phyloP scores from a whole-genome alignment of 495 filamentous ascomycete species.

The Trichoderma reesei region DNA sequence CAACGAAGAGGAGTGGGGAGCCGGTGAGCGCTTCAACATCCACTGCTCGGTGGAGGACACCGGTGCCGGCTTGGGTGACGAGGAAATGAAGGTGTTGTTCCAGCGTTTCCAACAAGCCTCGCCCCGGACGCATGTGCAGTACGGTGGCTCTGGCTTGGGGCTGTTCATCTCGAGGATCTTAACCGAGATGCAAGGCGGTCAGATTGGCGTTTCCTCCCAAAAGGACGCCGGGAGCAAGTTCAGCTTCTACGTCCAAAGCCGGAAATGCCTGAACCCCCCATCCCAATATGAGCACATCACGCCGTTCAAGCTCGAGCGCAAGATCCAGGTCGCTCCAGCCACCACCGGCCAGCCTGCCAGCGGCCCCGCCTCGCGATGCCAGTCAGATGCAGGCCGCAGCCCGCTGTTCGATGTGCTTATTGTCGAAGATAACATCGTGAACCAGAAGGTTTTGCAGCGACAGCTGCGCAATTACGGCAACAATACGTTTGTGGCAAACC shows the following conservation, averaged over 20 bases:
- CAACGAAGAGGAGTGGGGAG: conserved; percentile 55
- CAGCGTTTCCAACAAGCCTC: conserved; percentile 70
- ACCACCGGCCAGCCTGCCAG: background rate
- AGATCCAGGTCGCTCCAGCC: conserved; percentile 3
- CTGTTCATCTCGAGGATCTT: conserved; percentile 73
- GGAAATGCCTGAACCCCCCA: conserved; percentile 19
- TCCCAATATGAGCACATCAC: conserved; percentile 1
- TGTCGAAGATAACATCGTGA: conserved; percentile 80
- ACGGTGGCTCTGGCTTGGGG: conserved; percentile 75
- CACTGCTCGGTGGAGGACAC: conserved; percentile 71
- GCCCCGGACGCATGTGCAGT: conserved; percentile 68
- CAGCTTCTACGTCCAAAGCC: conserved; percentile 59
- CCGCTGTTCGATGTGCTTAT: conserved; percentile 45
- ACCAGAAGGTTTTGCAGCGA: conserved; percentile 61
- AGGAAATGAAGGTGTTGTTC: conserved; percentile 68
- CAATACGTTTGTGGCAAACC: conserved; percentile 60
- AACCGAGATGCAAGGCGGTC: conserved; percentile 73
- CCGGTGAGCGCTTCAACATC: conserved; percentile 57
- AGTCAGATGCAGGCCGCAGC: background rate
- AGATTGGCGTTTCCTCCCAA: conserved; percentile 68
- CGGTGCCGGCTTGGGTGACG: conserved; percentile 62
- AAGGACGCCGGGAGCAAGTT: conserved; percentile 71
- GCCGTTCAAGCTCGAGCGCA: conserved; percentile 7
- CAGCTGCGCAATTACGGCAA: conserved; percentile 63
- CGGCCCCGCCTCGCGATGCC: background rate